These are phyloP conservation scores for Dacryopinax primogenitus DNA, from an alignment of 768 basidiomycete species.

Conservation along the genomic window DNA sequence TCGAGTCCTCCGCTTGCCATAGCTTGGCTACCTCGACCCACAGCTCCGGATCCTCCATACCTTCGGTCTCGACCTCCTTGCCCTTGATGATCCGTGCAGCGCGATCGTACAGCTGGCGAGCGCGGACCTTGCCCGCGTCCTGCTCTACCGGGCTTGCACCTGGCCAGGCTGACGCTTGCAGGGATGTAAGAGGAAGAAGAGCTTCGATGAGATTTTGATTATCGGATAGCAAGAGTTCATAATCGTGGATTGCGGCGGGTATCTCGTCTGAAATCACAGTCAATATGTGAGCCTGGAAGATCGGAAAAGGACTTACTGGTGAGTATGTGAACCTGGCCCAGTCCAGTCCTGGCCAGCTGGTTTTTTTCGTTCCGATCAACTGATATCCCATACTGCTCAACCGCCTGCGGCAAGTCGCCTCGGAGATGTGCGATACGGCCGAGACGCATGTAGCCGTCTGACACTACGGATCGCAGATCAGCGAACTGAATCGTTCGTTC, in stretches of 20 bases:
- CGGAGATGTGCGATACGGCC: slow-evolving; percentile 69
- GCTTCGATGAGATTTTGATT: slow-evolving; percentile 67
- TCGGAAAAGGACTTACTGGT: slow-evolving; percentile 41
- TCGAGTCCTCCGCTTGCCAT: slow-evolving; percentile 71
- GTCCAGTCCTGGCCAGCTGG: slow-evolving; percentile 65
- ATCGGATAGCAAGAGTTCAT: slow-evolving; percentile 58
- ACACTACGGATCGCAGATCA: slow-evolving; percentile 70
- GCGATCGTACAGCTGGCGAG: slow-evolving; percentile 71
- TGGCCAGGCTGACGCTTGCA: slow-evolving; percentile 70
- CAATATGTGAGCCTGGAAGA: background rate
- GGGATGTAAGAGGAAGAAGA: slow-evolving; percentile 73
- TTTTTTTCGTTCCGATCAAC: slow-evolving; percentile 59
- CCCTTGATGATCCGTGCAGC: slow-evolving; percentile 52
- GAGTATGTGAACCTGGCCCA: slow-evolving; percentile 76
- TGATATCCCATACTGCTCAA: slow-evolving; percentile 54
- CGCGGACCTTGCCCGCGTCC: slow-evolving; percentile 53
- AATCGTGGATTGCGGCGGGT: slow-evolving; percentile 71
- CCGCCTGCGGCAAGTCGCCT: slow-evolving; percentile 48
- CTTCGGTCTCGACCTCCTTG: slow-evolving; percentile 1
- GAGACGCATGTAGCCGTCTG: slow-evolving; percentile 75
- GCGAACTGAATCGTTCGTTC: slow-evolving; percentile 91
- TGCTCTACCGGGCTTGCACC: slow-evolving; percentile 65
- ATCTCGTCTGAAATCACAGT: slow-evolving; percentile 56
- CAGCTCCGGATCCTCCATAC: slow-evolving; percentile 56
- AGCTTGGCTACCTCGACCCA: slow-evolving; percentile 80